Evolutionary conservation across 2,329 filamentous ascomycete genomes (phyloP).

Genomic region (Stachybotrys chartarum): DNA sequence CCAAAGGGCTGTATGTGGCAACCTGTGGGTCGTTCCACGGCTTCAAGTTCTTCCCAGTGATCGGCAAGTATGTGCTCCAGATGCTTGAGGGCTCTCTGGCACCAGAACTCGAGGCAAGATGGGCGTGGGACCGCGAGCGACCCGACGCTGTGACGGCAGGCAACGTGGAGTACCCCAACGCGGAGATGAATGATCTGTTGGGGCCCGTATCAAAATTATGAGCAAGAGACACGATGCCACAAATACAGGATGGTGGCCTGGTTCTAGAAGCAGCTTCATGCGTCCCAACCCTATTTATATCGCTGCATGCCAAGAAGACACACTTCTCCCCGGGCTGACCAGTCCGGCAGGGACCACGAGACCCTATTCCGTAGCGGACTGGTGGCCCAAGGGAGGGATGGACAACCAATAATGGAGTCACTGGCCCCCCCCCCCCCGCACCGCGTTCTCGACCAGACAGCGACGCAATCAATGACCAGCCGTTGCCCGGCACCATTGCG

Average conservation of each 20-base stretch:
- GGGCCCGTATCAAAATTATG: slow-evolving; percentile 22
- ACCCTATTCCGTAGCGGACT: background rate
- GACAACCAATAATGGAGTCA: background rate
- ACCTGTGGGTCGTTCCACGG: slow-evolving; percentile 61
- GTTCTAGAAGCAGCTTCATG: background rate
- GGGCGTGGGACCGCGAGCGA: slow-evolving; percentile 54
- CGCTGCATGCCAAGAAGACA: background rate
- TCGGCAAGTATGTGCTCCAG: slow-evolving; percentile 55
- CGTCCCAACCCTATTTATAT: background rate
- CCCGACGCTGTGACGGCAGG: slow-evolving; percentile 36
- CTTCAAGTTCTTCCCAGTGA: slow-evolving; percentile 60
- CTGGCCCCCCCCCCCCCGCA: background rate
- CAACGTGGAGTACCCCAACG: slow-evolving; percentile 49
- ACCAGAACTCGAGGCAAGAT: slow-evolving; percentile 35
- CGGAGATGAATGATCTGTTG: slow-evolving; percentile 47
- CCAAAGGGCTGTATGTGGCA: slow-evolving; percentile 50
- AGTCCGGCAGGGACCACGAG: background rate
- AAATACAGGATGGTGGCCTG: background rate
- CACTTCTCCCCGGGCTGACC: background rate
- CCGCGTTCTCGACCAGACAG: background rate
- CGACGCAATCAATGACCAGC: background rate
- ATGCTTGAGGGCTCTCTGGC: slow-evolving; percentile 41
- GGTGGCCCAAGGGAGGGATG: background rate
- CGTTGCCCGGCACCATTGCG: background rate
- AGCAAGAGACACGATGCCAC: too few species aligned